These are phyloP conservation scores for Bertia moriformis DNA, from an alignment of 2,329 filamentous ascomycete genomes.

Conservation along the genomic window DNA sequence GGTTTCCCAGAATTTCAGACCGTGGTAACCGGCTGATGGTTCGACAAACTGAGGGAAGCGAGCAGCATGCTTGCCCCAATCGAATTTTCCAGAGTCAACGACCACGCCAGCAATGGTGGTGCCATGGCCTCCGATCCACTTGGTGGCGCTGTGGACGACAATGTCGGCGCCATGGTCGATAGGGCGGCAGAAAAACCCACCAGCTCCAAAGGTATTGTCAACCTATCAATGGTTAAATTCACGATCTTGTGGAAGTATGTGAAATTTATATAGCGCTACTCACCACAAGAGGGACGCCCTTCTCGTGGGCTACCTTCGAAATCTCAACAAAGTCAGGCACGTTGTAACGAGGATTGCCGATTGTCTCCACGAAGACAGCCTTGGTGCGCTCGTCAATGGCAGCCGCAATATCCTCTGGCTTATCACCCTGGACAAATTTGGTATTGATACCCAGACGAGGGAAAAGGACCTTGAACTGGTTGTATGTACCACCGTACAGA, in stretches of 20 bases:
- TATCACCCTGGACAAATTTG: constrained; percentile 76
- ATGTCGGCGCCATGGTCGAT: constrained; percentile 53
- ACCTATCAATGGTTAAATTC: constrained; percentile 10
- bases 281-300: constrained; percentile 30
- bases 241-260: constrained; percentile 6
- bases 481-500: constrained; percentile 90
- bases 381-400: constrained; percentile 54
- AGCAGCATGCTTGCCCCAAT: constrained; percentile 48
- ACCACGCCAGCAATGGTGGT: constrained; percentile 52
- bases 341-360: constrained; percentile 52
- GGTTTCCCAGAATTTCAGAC: constrained; percentile 53
- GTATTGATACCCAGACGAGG: constrained; percentile 75
- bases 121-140: constrained; percentile 59
- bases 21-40: constrained; percentile 45
- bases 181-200: constrained; percentile 46
- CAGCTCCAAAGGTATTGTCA: constrained; percentile 57
- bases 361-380: constrained; percentile 52
- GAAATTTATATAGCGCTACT: too few relatives aligned
- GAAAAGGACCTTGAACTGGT: constrained; percentile 86
- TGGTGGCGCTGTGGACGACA: constrained; percentile 46
- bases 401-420: constrained; percentile 58
- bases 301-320: constrained; percentile 44
- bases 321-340: constrained; percentile 53
- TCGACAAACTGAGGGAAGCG: constrained; percentile 59
- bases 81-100: constrained; percentile 52